Percentiles rank a stretch among this genome's conserved stretches.
Conservation (phyloP, 2,329 filamentous ascomycete species). For the Xylaria sp. region DNA sequence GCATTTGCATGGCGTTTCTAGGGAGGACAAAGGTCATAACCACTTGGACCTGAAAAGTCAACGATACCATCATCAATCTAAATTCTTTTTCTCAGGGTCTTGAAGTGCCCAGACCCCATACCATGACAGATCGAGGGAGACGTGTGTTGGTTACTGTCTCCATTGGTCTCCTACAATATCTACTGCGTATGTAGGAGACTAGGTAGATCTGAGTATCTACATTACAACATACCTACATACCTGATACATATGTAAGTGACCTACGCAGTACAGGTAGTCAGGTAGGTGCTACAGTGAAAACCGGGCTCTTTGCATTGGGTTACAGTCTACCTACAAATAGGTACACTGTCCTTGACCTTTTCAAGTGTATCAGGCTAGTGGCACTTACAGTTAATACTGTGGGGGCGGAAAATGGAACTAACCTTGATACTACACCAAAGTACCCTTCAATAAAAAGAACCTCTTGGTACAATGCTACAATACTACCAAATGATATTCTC, state of each 20-base stretch:
- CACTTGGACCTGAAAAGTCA: constrained; percentile 16
- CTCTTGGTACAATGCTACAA: no score
- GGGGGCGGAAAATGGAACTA: not conserved
- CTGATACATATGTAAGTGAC: no score
- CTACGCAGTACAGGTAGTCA: no score
- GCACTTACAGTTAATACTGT: not conserved
- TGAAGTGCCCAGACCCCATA: not conserved
- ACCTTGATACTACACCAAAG: no score
- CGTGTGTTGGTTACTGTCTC: no score
- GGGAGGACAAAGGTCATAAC: constrained; percentile 15
- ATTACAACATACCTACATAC: no score
- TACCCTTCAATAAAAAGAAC: no score
- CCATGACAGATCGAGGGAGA: not conserved
- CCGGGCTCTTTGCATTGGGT: not conserved
- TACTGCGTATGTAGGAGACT: no score
- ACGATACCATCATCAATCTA: constrained; percentile 25
- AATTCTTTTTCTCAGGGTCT: not conserved
- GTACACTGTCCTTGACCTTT: not conserved
- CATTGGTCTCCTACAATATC: no score
- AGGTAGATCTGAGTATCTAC: no score
- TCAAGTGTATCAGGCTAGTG: not conserved
- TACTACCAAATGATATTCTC: not conserved
- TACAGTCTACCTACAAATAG: no score
- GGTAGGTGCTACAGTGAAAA: not conserved
- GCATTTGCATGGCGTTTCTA: constrained; percentile 37